Base-by-base conservation (phyloP, 352 stramenopile genomes). In the Pythium dissotocum region DNA sequence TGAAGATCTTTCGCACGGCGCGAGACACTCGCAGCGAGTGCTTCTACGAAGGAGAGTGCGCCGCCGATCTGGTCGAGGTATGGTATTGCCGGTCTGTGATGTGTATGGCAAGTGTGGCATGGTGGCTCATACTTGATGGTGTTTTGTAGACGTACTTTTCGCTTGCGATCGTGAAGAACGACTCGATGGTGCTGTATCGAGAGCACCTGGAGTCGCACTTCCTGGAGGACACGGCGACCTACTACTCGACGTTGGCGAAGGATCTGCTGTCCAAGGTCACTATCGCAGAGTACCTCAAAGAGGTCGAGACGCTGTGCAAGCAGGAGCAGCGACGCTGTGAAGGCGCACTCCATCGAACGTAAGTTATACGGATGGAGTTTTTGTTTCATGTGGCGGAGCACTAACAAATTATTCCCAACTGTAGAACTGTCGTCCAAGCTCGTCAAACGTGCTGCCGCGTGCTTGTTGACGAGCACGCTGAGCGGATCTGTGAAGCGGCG, bases 251-350 rank as follows among this genome's bases (percentile, higher is more conserved):
- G 10, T 75, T 92, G 16, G 85, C 85, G 21, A 77, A 84, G 35
- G 71, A 89, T 30, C 52, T 95, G 26, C 59, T 94, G 7, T 83
- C 82, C 13, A 82, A 76, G 48, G 67, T 93, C 8, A 79, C 77
- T 18, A 91, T 94, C 36, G 80, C 88, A 12, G 82, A 92, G 24
- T 95, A 95, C 63, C 69, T 95, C 8, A 70, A 71, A 69, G 71
- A 93, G 48, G 79, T 87, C 4, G 88, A 95, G 53, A 65, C 72
- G 9, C 67, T 95, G 24, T 93, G 88, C 67, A 83, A 71, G 38
- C 85, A 95, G 76, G 88, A 95, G 64, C 86, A 94, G 55, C 83
- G 79, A 6, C 80, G 88, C 35, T 95, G 88, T 57, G 86, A 95
- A 70, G 73, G 69, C 28, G 75, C 83, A 24, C 77, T 95, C 63